Conservation (phyloP, 495 filamentous ascomycete species). For the Penicillium canescens region DNA sequence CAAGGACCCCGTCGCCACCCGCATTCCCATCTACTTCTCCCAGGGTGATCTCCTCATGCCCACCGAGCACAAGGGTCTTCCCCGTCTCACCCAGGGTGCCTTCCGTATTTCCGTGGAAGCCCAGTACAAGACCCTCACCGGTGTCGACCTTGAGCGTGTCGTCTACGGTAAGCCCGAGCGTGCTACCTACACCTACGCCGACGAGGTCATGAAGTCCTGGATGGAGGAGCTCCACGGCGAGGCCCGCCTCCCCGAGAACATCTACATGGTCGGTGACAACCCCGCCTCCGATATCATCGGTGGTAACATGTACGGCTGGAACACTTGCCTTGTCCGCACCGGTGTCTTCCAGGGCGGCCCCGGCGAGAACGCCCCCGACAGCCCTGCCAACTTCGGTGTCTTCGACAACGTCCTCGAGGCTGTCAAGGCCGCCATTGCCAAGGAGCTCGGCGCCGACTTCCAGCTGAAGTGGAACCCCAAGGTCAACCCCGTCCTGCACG, state of each 20-base stretch:
- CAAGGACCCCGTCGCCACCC: slow-evolving; percentile 63
- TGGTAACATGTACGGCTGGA: slow-evolving; percentile 82
- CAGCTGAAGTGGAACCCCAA: slow-evolving; percentile 58
- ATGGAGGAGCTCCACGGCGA: slow-evolving; percentile 77
- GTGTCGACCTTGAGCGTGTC: slow-evolving; percentile 75
- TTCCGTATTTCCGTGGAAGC: slow-evolving; percentile 79
- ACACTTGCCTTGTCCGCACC: slow-evolving; percentile 67
- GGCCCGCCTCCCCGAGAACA: slow-evolving; percentile 65
- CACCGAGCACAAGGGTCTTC: slow-evolving; percentile 68
- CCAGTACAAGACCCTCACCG: slow-evolving; percentile 75
- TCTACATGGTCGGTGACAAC: slow-evolving; percentile 86
- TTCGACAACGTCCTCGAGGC: slow-evolving; percentile 57
- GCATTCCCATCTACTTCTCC: slow-evolving; percentile 77
- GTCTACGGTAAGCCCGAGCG: slow-evolving; percentile 81
- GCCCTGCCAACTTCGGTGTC: slow-evolving; percentile 58
- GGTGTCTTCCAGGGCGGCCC: slow-evolving; percentile 55
- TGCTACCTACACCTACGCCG: slow-evolving; percentile 80
- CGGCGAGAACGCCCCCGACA: slow-evolving; percentile 56
- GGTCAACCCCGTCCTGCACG: slow-evolving; percentile 66
- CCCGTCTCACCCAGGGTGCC: slow-evolving; percentile 72
- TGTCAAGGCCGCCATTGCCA: slow-evolving; percentile 53
- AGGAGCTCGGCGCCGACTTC: slow-evolving; percentile 58
- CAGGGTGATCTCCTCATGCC: slow-evolving; percentile 75
- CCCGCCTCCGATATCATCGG: slow-evolving; percentile 77
- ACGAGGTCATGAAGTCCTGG: slow-evolving; percentile 72